Evolutionary conservation across 2,329 filamentous ascomycete species (phyloP).

Genomic region (Claviceps digitariae): DNA sequence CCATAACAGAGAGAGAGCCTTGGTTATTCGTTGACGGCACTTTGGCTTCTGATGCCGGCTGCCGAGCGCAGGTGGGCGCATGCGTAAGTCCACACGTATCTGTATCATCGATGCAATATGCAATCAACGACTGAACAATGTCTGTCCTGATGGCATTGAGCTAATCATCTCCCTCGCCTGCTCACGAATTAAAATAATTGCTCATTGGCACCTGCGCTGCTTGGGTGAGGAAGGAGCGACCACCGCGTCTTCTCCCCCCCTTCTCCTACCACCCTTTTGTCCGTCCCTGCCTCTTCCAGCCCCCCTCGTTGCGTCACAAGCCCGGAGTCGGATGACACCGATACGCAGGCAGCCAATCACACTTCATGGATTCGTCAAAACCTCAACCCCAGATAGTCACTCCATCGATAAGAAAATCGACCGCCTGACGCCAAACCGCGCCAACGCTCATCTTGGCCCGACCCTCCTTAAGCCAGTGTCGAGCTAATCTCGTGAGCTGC

Average conservation of each 20-base stretch:
- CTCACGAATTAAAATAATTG: no score
- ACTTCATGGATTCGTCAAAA: constrained; percentile 1
- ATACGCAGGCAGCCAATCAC: constrained; percentile 6
- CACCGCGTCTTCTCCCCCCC: no score
- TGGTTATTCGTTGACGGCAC: no score
- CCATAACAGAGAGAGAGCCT: background rate
- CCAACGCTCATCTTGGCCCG: background rate
- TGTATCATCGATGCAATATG: no score
- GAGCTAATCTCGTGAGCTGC: background rate
- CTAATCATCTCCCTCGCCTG: no score
- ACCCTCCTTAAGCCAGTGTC: background rate
- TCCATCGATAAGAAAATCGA: constrained; percentile 4
- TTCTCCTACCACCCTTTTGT: background rate
- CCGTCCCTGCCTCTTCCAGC: background rate
- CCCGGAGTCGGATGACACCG: constrained; percentile 4
- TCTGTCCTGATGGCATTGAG: no score
- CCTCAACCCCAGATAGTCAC: constrained; percentile 1
- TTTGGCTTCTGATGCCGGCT: no score
- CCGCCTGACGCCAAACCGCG: background rate
- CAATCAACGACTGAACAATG: no score
- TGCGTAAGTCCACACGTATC: no score
- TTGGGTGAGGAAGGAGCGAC: background rate
- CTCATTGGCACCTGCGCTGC: background rate
- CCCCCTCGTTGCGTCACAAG: constrained; percentile 4
- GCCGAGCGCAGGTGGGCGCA: no score